A percentile compares a stretch with the other conserved stretches of the same genome.
These are phyloP conservation scores for Hericium erinaceus DNA, from an alignment of 768 basidiomycete genomes.

Conservation along the genomic window DNA sequence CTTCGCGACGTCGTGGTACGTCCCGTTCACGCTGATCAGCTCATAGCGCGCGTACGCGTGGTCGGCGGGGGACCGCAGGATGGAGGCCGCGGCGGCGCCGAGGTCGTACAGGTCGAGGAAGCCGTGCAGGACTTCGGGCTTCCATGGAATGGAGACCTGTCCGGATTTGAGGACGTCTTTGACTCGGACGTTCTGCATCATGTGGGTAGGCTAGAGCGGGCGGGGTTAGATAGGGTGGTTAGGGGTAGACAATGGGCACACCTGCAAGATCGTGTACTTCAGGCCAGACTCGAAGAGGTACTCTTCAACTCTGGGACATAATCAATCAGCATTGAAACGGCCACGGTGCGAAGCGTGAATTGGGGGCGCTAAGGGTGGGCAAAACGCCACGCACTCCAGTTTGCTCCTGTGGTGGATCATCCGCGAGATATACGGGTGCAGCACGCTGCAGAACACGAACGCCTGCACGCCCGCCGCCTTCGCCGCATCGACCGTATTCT, in stretches of 20 bases:
- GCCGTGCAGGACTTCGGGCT: not conserved
- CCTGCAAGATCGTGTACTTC: not conserved
- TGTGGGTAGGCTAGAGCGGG: not conserved
- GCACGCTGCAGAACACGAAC: slow-evolving; percentile 26
- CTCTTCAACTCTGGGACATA: not conserved
- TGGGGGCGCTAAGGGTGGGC: not conserved
- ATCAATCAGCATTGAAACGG: not conserved
- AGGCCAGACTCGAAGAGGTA: not conserved
- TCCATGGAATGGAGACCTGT: not conserved
- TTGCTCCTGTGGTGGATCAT: slow-evolving; percentile 22
- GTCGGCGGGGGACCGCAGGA: not conserved
- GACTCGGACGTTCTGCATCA: not conserved
- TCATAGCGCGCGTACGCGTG: not conserved
- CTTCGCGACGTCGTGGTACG: not conserved
- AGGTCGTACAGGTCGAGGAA: not conserved
- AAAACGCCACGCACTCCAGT: slow-evolving; percentile 9
- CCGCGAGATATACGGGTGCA: slow-evolving; percentile 21
- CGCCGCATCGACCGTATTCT: slow-evolving; percentile 24
- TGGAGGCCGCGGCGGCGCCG: not conserved
- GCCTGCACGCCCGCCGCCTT: slow-evolving; percentile 23
- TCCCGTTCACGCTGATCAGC: not conserved
- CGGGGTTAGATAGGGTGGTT: not conserved
- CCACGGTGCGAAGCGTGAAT: not conserved
- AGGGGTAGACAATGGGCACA: not conserved
- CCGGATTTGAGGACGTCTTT: not conserved